Evolutionary conservation across 257 asterid species (phyloP), one percentile per base, ranked within the genome.

Genomic region (Plantago major): DNA sequence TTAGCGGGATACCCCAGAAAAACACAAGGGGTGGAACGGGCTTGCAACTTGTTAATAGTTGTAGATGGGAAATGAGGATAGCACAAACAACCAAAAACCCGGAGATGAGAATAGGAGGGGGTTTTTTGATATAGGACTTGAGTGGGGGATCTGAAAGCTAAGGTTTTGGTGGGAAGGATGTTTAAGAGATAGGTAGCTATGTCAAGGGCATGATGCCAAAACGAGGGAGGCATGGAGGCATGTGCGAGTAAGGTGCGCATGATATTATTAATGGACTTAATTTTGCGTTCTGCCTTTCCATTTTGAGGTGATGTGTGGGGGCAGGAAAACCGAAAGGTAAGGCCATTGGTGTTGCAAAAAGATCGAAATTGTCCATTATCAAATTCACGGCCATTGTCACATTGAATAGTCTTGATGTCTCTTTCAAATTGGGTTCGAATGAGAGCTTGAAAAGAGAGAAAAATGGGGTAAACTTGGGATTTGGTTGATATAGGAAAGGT

Each of bases 31-130:
- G 19, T 13, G 3, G 54, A 48, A 18, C 54, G 19, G 8, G 17
- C 3, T n/a, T 48, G 54, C 9, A 48, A 15, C 5, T 48, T 48
- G 19, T 48, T 2, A 10, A 48, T 48, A 12, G 6, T 6, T 2
- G 54, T 6, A n/a, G 54, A 48, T 3, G 54, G 19, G n/a, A 7
- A 13, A 46, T 5, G 4, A 7, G 51, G 15, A 13, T 46, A 46
- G 51, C 51, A 46, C 51, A n/a, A n/a, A n/a, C n/a, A n/a, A n/a
- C n/a, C n/a, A n/a, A 46, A 46, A 6, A 46, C 51, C 51, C 51
- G 11, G 11, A 46, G 10, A n/a, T n/a, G n/a, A n/a, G n/a, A n/a
- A n/a, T n/a, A n/a, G n/a, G n/a, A n/a, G n/a, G n/a, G n/a, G n/a
- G 15, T 13, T 13, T 46, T 7, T 3, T 7, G 51, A 46, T 46